Evolutionary conservation across 352 stramenopile genomes (phyloP).

Genomic region (Phytophthora podocarpi): DNA sequence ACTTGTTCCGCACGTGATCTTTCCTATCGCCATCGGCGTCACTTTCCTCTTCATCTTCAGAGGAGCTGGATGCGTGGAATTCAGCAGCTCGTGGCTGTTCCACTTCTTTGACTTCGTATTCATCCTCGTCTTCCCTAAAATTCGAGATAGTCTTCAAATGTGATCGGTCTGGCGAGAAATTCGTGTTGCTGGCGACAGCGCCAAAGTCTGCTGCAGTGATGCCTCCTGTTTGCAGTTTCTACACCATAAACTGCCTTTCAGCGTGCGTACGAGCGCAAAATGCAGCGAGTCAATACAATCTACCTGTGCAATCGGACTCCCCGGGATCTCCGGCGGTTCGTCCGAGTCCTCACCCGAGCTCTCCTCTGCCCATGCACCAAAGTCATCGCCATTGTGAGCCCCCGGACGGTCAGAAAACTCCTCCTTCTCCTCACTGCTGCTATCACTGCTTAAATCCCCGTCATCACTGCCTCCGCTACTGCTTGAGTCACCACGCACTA

Average conservation of each 20-base stretch:
- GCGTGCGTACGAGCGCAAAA: not conserved
- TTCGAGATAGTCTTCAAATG: not conserved
- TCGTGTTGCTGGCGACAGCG: not conserved
- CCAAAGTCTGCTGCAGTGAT: conserved; percentile 7
- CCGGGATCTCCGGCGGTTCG: conserved; percentile 75
- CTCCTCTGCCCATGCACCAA: conserved; percentile 5
- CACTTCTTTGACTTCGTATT: conserved; percentile 64
- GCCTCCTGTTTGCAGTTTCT: conserved; percentile 19
- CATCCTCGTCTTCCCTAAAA: conserved; percentile 38
- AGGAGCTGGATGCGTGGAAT: conserved; percentile 64
- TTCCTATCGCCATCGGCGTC: conserved; percentile 12
- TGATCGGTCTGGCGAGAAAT: conserved; percentile 1
- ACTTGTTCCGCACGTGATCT: conserved; percentile 2
- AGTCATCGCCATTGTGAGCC: not conserved
- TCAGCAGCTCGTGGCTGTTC: conserved; percentile 60
- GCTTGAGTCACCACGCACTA: conserved; percentile 15
- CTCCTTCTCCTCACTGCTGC: conserved; percentile 15
- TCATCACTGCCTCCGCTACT: conserved; percentile 9
- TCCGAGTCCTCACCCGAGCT: conserved; percentile 37
- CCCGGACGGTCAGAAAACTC: not conserved
- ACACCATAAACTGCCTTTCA: not conserved
- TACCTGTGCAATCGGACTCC: conserved; percentile 56
- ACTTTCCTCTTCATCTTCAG: conserved; percentile 44
- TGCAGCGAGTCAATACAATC: not conserved
- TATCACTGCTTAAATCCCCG: conserved; percentile 17